These are phyloP conservation scores for Trypanosoma rangeli DNA, from an alignment of 208 protist species.

Conservation along the genomic window DNA sequence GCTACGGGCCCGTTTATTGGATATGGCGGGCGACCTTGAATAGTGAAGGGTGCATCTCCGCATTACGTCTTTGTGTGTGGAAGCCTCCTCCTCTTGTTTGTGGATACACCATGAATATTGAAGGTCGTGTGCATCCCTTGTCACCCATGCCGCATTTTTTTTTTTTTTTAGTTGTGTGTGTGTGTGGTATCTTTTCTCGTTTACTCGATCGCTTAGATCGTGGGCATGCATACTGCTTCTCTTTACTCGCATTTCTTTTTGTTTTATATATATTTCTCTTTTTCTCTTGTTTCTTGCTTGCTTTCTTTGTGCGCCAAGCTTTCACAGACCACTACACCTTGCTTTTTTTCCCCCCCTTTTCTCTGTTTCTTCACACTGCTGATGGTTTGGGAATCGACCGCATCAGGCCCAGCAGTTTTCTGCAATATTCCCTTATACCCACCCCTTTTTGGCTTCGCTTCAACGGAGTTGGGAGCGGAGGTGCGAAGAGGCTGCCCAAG, in stretches of 20 bases:
- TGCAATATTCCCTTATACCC: not conserved
- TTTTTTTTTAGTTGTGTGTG: not conserved
- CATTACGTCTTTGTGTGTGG: not conserved
- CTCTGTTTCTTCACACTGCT: not conserved
- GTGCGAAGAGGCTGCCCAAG: not conserved
- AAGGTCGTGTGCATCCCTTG: not conserved
- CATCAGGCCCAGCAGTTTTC: not conserved
- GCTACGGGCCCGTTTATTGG: slow-evolving; percentile 56
- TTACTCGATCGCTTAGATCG: too few relatives aligned
- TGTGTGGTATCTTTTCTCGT: not conserved
- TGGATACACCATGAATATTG: not conserved
- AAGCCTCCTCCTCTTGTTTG: not conserved
- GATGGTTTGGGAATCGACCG: not conserved
- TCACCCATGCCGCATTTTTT: not conserved
- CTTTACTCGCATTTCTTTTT: too few relatives aligned
- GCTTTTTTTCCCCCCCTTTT: not conserved
- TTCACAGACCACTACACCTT: not conserved
- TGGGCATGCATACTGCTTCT: too few relatives aligned
- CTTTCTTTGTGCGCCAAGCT: slow-evolving; percentile 16
- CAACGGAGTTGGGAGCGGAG: not conserved
- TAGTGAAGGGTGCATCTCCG: not conserved
- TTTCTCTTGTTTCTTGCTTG: slow-evolving; percentile 15
- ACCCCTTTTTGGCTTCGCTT: not conserved
- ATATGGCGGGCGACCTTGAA: slow-evolving; percentile 66
- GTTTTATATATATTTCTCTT: slow-evolving; percentile 6